Evolutionary conservation across 148 eudicot genomes (phyloP).

Genomic region (Rhododendron williamsianum): DNA sequence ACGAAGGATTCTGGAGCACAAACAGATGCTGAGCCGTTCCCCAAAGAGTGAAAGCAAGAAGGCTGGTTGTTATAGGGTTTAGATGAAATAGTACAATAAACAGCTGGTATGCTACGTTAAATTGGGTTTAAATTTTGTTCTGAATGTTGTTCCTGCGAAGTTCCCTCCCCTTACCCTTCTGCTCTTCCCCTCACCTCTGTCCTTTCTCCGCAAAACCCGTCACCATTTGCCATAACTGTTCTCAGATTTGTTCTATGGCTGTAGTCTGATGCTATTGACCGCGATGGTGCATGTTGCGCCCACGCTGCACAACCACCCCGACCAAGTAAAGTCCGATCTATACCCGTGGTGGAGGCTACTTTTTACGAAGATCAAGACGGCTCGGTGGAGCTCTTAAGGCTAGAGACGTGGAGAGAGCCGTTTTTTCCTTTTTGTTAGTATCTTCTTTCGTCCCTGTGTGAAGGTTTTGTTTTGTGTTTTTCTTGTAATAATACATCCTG

Average conservation of each 20-base stretch:
- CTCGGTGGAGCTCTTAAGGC: background rate
- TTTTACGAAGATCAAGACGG: background rate
- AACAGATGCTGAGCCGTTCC: constrained; percentile 53
- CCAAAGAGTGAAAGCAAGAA: background rate
- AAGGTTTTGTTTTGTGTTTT: background rate
- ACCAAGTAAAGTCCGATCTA: background rate
- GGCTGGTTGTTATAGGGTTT: background rate
- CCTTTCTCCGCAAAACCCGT: background rate
- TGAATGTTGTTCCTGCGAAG: background rate
- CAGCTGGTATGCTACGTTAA: background rate
- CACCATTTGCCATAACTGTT: background rate
- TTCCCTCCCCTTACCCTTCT: background rate
- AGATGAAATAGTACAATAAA: background rate
- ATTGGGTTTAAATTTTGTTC: background rate
- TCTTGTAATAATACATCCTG: background rate
- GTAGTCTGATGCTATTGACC: background rate
- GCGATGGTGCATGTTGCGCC: background rate
- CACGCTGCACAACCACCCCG: background rate
- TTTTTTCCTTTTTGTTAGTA: background rate
- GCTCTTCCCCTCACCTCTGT: background rate
- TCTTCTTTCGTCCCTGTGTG: background rate
- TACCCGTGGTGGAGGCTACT: background rate
- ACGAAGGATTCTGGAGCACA: constrained; percentile 52
- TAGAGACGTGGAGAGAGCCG: background rate
- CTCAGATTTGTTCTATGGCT: background rate